Percentiles rank a stretch among this genome's conserved stretches.
phyloP scores from a whole-genome alignment of 2,329 filamentous ascomycete genomes.

The Colletotrichum sp. region DNA sequence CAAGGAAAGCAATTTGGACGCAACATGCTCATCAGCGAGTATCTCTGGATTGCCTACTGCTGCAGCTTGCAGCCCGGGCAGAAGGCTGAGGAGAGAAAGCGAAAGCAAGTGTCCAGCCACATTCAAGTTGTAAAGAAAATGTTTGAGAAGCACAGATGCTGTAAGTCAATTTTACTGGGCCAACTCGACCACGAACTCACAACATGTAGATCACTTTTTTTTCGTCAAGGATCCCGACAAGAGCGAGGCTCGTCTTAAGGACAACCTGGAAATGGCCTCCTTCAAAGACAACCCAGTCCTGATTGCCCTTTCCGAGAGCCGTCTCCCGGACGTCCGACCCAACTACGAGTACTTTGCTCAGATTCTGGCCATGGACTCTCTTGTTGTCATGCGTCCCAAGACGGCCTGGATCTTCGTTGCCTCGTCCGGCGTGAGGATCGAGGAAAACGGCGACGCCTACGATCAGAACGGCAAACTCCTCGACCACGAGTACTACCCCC shows the following conservation, averaged over 20 bases:
- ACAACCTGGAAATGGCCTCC: conserved; percentile 50
- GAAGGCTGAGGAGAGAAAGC: conserved; percentile 52
- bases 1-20: conserved; percentile 67
- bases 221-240: conserved; percentile 60
- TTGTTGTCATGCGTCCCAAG: conserved; percentile 60
- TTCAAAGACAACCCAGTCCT: conserved; percentile 71
- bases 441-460: conserved; percentile 45
- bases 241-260: conserved; percentile 54
- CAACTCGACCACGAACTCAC: background rate
- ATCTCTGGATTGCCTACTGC: conserved; percentile 63
- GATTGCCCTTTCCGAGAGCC: conserved; percentile 61
- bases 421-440: conserved; percentile 56
- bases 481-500: conserved; percentile 56
- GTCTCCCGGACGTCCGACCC: conserved; percentile 61
- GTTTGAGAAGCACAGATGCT: conserved; percentile 65
- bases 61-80: conserved; percentile 49
- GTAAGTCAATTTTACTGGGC: conserved; percentile 46
- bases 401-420: conserved; percentile 65
- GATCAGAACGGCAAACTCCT: conserved; percentile 47
- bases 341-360: conserved; percentile 68
- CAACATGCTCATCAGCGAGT: conserved; percentile 74
- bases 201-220: conserved; percentile 59
- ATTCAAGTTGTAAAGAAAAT: conserved; percentile 75
- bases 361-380: conserved; percentile 57
- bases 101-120: conserved; percentile 73